Evolutionary conservation across 202 grass and related monocot species (phyloP), one percentile per base, ranked within the genome.

Genomic region (Saccharum hybrid): DNA sequence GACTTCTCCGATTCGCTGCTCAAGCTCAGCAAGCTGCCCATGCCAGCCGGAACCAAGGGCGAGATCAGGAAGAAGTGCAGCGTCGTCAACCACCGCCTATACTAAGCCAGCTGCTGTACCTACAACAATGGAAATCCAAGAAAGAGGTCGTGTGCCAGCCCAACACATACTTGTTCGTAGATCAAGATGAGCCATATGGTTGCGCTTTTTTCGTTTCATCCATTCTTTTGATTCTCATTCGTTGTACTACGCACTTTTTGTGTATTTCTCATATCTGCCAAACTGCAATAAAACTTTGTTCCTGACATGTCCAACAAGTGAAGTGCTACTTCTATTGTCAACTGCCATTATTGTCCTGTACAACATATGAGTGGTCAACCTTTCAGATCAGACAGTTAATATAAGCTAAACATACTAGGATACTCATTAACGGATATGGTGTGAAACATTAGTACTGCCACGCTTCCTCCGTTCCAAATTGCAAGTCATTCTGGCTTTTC

Each of bases 31-130:
- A 66, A 59, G 68, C 70, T 89, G 43, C 72, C 87, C 56, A 90
- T 87, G 81, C 86, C 89, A 10, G 64, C 69, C 0, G 90, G 88
- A 1, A 64, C 77, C 68, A 66, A 89, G 43, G 93, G 93, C 7
- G 68, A 90, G 83, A 79, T 96, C 45, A 84, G 93, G 38, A 86
- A 81, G 81, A 82, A 88, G 41, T 96, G 93, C 74, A 82, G 86
- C 76, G 0, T 48, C 36, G 62, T 80, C 80, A 91, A 92, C 46
- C 81, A 88, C 68, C 11, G 5, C 19, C 15, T 65, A 0, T 71
- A 79, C 75, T 85, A 54, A 64, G 45, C 15, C 45, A 48, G 10
- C 48, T 51, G 48, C 48, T 5, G 34, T 36, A 36, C 34, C 34
- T 36, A 36, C 34, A 36, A 36, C 34, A 36, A 36, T 36, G 34